These are phyloP conservation scores for Heritiera littoralis DNA, from an alignment of 345 rosid species.

Conservation along the genomic window DNA sequence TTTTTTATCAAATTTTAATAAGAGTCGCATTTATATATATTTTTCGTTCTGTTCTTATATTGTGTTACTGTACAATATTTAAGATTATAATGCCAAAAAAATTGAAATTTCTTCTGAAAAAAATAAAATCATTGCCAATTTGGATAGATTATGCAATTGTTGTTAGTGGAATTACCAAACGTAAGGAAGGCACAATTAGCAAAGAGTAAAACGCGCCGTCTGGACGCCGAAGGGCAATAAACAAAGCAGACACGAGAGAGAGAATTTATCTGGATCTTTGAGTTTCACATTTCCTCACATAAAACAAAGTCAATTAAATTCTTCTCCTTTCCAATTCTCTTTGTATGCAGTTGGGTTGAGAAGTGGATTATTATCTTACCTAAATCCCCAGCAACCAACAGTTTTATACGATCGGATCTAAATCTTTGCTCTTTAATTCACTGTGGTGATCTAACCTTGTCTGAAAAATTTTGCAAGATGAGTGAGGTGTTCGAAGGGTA, in stretches of 20 bases:
- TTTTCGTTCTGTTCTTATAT: no score
- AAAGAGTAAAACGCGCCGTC: background rate
- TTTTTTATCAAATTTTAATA: no score
- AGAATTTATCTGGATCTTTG: background rate
- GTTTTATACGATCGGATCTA: slow-evolving; percentile 7
- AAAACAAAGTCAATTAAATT: background rate
- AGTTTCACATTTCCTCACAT: background rate
- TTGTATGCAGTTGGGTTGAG: background rate
- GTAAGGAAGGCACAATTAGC: no score
- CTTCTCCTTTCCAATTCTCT: background rate
- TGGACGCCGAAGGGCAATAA: background rate
- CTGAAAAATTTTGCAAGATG: slow-evolving; percentile 42
- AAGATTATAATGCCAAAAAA: no score
- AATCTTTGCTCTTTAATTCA: background rate
- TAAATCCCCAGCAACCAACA: background rate
- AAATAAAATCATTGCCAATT: no score
- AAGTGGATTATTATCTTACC: background rate
- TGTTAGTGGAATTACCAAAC: no score
- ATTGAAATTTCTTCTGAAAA: no score
- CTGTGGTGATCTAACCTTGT: background rate
- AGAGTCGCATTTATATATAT: no score
- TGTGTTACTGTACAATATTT: no score
- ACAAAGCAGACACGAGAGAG: background rate
- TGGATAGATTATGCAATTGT: no score
- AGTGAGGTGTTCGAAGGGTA: slow-evolving; percentile 86